These are phyloP conservation scores for Cryphonectria nitschkei DNA, from an alignment of 2,329 filamentous ascomycete genomes.

Conservation along the genomic window DNA sequence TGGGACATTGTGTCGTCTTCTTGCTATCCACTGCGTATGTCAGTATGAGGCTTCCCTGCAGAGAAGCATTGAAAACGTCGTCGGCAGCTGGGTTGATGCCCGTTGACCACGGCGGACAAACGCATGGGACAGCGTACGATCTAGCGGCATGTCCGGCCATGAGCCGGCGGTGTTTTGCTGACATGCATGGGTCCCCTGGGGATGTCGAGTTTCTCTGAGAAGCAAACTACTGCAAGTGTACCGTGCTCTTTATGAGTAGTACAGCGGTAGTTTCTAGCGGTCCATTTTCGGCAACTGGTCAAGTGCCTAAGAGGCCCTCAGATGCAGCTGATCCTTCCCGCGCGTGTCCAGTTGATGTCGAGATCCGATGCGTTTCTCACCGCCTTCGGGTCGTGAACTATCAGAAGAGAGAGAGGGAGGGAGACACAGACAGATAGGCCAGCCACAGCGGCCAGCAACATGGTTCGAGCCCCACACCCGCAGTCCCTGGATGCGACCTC, in stretches of 20 bases:
- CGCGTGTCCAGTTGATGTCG: neutral
- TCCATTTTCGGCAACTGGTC: slow-evolving; percentile 1
- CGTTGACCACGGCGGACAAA: neutral
- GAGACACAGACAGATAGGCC: neutral
- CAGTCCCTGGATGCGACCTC: neutral
- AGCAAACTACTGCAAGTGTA: neutral
- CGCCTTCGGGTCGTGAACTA: neutral
- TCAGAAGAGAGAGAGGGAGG: neutral
- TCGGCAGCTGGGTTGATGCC: slow-evolving; percentile 20
- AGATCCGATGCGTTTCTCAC: neutral
- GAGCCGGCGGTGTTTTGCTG: neutral
- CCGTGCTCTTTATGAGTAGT: neutral
- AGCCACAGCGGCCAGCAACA: neutral
- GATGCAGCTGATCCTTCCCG: neutral
- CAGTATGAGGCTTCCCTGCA: no score
- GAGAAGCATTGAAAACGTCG: slow-evolving; percentile 2
- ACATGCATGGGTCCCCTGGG: slow-evolving; percentile 14
- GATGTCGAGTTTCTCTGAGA: neutral
- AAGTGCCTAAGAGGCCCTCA: neutral
- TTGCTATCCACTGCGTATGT: no score
- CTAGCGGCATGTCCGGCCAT: neutral
- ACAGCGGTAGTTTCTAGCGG: neutral
- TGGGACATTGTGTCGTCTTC: neutral
- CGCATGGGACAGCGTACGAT: neutral
- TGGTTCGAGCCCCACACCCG: neutral